Evolutionary conservation across 225 moss, liverwort and hornwort species (phyloP), one percentile per base, ranked within the genome.

Genomic region (Polytrichum formosum): DNA sequence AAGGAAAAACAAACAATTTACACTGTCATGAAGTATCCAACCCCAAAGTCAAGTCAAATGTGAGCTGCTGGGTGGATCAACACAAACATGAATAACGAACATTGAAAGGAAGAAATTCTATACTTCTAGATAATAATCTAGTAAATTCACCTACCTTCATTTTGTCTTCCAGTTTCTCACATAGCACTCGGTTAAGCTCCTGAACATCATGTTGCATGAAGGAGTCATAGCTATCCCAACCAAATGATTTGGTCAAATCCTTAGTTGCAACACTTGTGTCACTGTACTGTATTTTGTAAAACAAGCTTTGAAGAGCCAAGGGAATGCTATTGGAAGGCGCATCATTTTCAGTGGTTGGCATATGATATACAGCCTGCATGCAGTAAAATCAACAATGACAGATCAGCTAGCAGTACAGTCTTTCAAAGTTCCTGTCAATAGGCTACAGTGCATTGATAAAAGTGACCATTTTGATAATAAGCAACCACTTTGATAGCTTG

Each of bases 191-290:
- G 72, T 97, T 97, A 58, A 97, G 90, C 75, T 97, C 97, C 81
- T 92, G 91, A 64, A 97, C 97, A 83, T 97, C 97, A 72, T 97
- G 94, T 90, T 97, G 97, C 97, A 94, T 94, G 68, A 97, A 94
- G 16, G 94, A 97, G 55, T 97, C 97, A 70, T 94, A 92, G 16
- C 91, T 94, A 66, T 97, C 97, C 97, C 97, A 97, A 63, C 97
- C 97, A 58, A 97, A 97, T 63, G 97, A 97, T 81, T 97, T 97
- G 28, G 97, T 97, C 18, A 97, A 89, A 73, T 97, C 97, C 70
- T 97, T 97, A 18, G 97, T 97, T 18, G 97, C 91, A 82, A 97
- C 94, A 71, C 94, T 91, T 17, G 94, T 97, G 68, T 97, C 94
- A 80, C 93, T 97, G 82, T 94, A 94, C 82, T 97, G 97, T 61